Percentiles rank a stretch among this genome's conserved stretches.
Conservation (phyloP, 495 filamentous ascomycete genomes). For the Neurospora discreta region DNA sequence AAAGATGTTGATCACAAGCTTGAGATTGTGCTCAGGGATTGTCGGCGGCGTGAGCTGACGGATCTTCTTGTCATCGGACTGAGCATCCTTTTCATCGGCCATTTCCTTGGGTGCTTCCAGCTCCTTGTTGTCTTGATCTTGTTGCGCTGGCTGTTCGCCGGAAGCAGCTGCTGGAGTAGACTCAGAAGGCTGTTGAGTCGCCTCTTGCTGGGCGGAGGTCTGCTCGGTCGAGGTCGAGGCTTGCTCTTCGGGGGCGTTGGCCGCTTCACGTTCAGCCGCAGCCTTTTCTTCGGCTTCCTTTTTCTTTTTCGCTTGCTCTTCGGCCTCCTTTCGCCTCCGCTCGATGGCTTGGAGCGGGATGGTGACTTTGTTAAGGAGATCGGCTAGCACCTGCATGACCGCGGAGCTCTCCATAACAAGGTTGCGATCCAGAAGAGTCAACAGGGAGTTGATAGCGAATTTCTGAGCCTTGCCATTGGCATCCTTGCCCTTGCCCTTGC, state of each 20-base stretch:
- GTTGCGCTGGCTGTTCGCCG: slow-evolving; percentile 13
- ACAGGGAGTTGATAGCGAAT: slow-evolving; percentile 82
- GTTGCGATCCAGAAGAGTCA: slow-evolving; percentile 78
- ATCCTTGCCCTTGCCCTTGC: slow-evolving; percentile 70
- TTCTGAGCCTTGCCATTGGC: slow-evolving; percentile 72
- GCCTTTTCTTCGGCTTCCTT: slow-evolving; percentile 16
- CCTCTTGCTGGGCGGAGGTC: slow-evolving; percentile 7
- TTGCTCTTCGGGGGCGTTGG: slow-evolving; percentile 13
- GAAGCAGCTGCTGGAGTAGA: slow-evolving; percentile 1
- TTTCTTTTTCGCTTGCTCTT: slow-evolving; percentile 48
- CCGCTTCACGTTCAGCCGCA: slow-evolving; percentile 11
- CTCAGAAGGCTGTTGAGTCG: background rate
- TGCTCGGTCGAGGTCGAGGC: slow-evolving; percentile 16
- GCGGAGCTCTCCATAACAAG: slow-evolving; percentile 89
- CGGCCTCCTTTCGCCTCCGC: slow-evolving; percentile 65
- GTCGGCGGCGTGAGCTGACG: slow-evolving; percentile 69
- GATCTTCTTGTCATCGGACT: slow-evolving; percentile 49
- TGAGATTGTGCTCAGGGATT: slow-evolving; percentile 81
- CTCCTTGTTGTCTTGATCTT: slow-evolving; percentile 12
- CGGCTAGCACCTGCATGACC: slow-evolving; percentile 89
- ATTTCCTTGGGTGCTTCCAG: slow-evolving; percentile 34
- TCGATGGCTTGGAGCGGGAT: slow-evolving; percentile 73
- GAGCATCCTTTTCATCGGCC: slow-evolving; percentile 27
- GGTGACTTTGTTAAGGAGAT: slow-evolving; percentile 77
- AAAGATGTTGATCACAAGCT: slow-evolving; percentile 88